phyloP scores from a whole-genome alignment of 345 rosid species.

The Acer campestre region DNA sequence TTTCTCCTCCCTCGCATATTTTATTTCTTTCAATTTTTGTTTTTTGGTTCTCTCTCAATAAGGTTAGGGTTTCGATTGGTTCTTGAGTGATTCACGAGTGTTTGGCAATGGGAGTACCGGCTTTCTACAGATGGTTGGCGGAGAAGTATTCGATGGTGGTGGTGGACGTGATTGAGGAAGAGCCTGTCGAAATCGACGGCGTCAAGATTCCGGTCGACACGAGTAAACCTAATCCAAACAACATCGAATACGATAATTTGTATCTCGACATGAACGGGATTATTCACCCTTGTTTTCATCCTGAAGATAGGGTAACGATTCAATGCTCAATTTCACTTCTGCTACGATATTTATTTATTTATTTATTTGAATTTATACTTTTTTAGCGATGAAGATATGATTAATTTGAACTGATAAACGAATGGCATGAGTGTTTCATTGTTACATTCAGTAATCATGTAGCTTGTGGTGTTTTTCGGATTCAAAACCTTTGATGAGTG shows the following conservation, averaged over 20 bases:
- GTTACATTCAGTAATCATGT: neutral
- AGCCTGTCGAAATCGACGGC: slow-evolving; percentile 63
- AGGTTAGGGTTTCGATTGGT: slow-evolving; percentile 24
- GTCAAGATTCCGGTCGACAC: slow-evolving; percentile 76
- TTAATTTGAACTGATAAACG: neutral
- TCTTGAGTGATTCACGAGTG: slow-evolving; percentile 9
- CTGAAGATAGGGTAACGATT: slow-evolving; percentile 77
- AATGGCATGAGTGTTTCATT: neutral
- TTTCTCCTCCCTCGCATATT: neutral
- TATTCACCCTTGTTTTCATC: slow-evolving; percentile 97
- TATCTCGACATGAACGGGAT: slow-evolving; percentile 99
- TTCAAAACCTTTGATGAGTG: neutral
- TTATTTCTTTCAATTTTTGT: neutral
- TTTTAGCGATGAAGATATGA: neutral
- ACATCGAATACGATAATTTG: slow-evolving; percentile 80
- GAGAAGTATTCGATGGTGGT: slow-evolving; percentile 81
- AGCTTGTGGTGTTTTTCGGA: neutral
- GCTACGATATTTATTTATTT: too few species aligned
- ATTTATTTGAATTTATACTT: neutral
- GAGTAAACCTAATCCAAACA: slow-evolving; percentile 79
- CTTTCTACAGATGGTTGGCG: slow-evolving; percentile 92
- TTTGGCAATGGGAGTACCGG: slow-evolving; percentile 84
- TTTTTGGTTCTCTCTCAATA: neutral
- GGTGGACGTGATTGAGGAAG: slow-evolving; percentile 88
- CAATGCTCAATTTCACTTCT: neutral